These are phyloP conservation scores for Diaporthe capsici DNA, from an alignment of 2,329 filamentous ascomycete genomes.

Conservation along the genomic window DNA sequence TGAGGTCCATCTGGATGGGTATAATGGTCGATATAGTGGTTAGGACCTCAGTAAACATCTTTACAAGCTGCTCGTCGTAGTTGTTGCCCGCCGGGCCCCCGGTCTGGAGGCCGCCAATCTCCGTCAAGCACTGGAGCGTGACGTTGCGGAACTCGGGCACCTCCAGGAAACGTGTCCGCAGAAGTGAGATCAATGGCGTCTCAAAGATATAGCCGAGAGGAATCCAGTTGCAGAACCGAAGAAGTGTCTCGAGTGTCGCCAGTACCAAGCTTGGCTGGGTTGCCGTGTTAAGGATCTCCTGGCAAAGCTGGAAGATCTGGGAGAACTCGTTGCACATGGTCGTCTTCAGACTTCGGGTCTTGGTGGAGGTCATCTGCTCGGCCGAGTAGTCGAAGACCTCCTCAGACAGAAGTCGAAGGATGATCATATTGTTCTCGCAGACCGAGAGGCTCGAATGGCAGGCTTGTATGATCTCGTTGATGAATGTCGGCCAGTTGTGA, in stretches of 20 bases:
- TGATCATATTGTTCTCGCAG: conserved; percentile 99
- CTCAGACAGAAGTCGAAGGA: conserved; percentile 93
- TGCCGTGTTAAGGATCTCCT: conserved; percentile 92
- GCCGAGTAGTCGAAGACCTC: conserved; percentile 99
- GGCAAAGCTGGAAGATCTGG: conserved; percentile 97
- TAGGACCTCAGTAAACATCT: conserved; percentile 98
- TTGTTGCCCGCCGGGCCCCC: conserved; percentile 77
- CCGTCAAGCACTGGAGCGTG: conserved; percentile 95
- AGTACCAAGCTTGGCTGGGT: conserved; percentile 89
- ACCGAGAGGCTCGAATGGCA: conserved; percentile 96
- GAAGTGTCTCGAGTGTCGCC: conserved; percentile 94
- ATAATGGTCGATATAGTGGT: conserved; percentile 95
- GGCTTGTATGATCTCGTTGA: conserved; percentile 98
- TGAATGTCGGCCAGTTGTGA: conserved; percentile 99
- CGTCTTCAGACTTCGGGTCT: conserved; percentile 96
- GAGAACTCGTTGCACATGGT: conserved; percentile 99
- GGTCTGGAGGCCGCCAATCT: conserved; percentile 94
- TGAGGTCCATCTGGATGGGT: conserved; percentile 89
- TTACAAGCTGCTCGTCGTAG: conserved; percentile 95
- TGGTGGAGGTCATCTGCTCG: conserved; percentile 98
- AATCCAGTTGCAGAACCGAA: conserved; percentile 99
- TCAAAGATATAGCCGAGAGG: conserved; percentile 99
- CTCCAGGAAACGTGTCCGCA: conserved; percentile 92
- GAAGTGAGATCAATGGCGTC: conserved; percentile 93
- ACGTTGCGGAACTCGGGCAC: conserved; percentile 96